Base-by-base conservation (phyloP, 306 rosid species). In the Cajanus cajan region DNA sequence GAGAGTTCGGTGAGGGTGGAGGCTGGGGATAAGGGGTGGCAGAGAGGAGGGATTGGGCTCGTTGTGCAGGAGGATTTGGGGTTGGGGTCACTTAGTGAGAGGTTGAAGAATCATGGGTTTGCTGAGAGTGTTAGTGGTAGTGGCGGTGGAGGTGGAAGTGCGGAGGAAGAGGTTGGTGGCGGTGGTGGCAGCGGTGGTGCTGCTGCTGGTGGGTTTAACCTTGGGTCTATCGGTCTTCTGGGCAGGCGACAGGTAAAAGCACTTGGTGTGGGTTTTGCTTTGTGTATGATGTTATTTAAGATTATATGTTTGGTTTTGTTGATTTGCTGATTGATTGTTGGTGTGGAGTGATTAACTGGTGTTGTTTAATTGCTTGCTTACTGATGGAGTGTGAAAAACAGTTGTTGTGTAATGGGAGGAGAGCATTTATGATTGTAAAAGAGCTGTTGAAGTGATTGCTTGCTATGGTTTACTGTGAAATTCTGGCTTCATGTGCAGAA, bases 181-280 rank as follows among this genome's bases (percentile, higher is more conserved):
- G 31, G 31, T 3, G 31, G 31, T 28, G 31, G 31, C 31, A 3
- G 31, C 65, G 71, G 89, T 45, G 92, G 94, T n/a, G n/a, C n/a
- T n/a, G n/a, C n/a, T n/a, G n/a, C n/a, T 68, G 71, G 89, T 45
- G 92, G 94, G 54, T 80, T 95, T 74, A 86, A 92, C 79, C 64
- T 86, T 50, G 89, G 90, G 65, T 82, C 97, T 18, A 85, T 87
- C 48, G 96, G 92, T 58, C 82, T 79, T 76, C 74, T 91, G 54
- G 96, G 96, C 59, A 91, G 85, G 83, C 90, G 97, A n/a, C 97
- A 91, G 98, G 99, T 96, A 83, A 55, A 52, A 8, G 1, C 19
- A 14, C 12, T 13, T 34, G 8, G 5, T 45, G 9, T 76, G 50
- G 15, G 18, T 18, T n/a, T 78, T 80, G 54, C 40, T 61, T 69